These are phyloP conservation scores for Aspergillus sparsus DNA, from an alignment of 495 filamentous ascomycete species.

Conservation along the genomic window DNA sequence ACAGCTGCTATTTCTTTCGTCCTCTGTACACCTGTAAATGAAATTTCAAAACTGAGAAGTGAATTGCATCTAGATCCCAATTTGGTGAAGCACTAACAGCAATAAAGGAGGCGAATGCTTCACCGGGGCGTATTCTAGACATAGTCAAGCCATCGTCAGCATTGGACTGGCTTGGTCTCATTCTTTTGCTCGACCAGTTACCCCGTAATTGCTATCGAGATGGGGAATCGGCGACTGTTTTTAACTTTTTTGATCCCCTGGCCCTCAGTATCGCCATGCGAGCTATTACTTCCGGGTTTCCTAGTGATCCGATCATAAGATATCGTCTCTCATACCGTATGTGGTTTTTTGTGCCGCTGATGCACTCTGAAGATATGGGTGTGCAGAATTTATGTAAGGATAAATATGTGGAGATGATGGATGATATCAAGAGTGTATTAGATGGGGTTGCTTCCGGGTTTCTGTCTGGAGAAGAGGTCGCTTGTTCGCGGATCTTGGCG, in stretches of 20 bases:
- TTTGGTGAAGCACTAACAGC: no score
- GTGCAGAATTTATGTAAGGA: constrained; percentile 29
- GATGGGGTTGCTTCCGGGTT: background rate
- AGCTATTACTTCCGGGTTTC: constrained; percentile 24
- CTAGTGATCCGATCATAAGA: constrained; percentile 21
- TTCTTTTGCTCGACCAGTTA: constrained; percentile 35
- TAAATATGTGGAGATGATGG: constrained; percentile 23
- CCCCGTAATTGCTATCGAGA: constrained; percentile 39
- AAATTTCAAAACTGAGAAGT: background rate
- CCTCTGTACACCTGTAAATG: no score
- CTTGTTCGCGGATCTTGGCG: background rate
- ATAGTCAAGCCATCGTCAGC: constrained; percentile 23
- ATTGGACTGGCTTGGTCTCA: constrained; percentile 29
- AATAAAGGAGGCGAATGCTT: no score
- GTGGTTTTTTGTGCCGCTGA: constrained; percentile 39
- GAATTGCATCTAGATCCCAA: no score
- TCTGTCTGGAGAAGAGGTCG: background rate
- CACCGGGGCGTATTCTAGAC: constrained; percentile 18
- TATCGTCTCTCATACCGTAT: constrained; percentile 32
- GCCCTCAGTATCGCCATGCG: constrained; percentile 28
- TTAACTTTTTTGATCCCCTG: constrained; percentile 33
- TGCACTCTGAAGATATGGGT: constrained; percentile 35
- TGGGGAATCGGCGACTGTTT: constrained; percentile 31
- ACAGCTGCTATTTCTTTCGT: no score
- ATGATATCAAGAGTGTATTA: constrained; percentile 8